Evolutionary conservation across 2,329 filamentous ascomycete genomes (phyloP).

Genomic region (Cladophialophora yegresii): DNA sequence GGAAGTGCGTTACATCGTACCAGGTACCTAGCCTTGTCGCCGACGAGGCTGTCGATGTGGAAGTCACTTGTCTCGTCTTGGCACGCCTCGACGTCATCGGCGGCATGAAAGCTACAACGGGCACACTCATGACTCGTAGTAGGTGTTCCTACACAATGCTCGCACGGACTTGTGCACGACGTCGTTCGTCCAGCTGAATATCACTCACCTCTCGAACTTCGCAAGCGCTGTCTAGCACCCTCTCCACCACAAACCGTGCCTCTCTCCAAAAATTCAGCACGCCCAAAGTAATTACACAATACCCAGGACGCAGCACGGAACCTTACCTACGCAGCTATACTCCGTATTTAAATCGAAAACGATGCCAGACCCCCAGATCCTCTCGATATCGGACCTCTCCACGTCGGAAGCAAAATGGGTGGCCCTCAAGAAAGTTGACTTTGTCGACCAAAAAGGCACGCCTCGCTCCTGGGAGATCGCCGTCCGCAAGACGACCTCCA

Average conservation of each 20-base stretch:
- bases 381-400: conserved; percentile 25
- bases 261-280: neutral
- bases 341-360: neutral
- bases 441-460: conserved; percentile 30
- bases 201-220: neutral
- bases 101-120: too few relatives aligned
- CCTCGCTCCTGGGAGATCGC: conserved; percentile 32
- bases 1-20: too few relatives aligned
- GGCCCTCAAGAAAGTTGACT: conserved; percentile 43
- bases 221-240: too few relatives aligned
- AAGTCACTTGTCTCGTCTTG: too few relatives aligned
- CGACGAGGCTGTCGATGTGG: too few relatives aligned
- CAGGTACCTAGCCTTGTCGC: neutral
- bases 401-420: conserved; percentile 46
- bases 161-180: neutral
- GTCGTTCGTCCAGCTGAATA: neutral
- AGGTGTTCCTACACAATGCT: neutral
- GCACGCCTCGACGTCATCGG: neutral
- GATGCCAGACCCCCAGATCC: conserved; percentile 21
- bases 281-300: neutral
- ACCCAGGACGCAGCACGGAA: too few relatives aligned
- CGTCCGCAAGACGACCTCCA: conserved; percentile 53
- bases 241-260: neutral
- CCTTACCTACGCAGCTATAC: too few relatives aligned
- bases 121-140: too few relatives aligned